A percentile compares a stretch with the other conserved stretches of the same genome.
phyloP scores from a whole-genome alignment of 805 yeast species.

The Brettanomyces sp. region DNA sequence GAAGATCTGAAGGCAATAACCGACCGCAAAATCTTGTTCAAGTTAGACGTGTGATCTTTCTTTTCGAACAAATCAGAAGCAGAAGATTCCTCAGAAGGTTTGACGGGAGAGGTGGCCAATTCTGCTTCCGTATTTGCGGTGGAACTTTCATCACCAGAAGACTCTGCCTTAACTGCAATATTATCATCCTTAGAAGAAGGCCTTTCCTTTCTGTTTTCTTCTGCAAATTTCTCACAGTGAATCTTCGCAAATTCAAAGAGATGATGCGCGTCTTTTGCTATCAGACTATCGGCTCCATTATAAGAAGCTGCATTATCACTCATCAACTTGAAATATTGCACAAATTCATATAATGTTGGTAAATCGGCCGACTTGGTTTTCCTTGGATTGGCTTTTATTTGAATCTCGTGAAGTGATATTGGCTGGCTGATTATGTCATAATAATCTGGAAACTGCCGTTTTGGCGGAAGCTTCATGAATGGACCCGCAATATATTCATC shows the following conservation, averaged over 20 bases:
- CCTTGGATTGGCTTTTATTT: constrained; percentile 21
- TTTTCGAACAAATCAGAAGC: not conserved
- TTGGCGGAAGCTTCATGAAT: constrained; percentile 62
- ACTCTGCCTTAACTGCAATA: not conserved
- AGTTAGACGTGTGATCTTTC: constrained; percentile 7
- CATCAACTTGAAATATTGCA: constrained; percentile 56
- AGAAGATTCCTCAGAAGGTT: not conserved
- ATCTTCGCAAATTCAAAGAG: constrained; percentile 47
- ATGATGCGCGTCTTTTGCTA: constrained; percentile 55
- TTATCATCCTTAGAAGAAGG: not conserved
- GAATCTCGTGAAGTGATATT: constrained; percentile 61
- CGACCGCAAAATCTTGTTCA: constrained; percentile 7
- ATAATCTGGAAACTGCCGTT: constrained; percentile 70
- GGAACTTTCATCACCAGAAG: not conserved
- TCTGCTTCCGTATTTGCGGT: not conserved
- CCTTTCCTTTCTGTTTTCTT: constrained; percentile 5
- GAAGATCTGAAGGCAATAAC: constrained; percentile 10
- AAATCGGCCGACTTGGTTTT: constrained; percentile 23
- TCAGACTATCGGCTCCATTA: constrained; percentile 56
- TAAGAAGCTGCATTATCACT: constrained; percentile 60
- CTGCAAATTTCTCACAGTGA: constrained; percentile 31
- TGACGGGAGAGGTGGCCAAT: not conserved
- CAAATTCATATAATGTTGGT: constrained; percentile 31
- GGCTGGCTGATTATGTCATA: constrained; percentile 56
- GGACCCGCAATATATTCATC: constrained; percentile 32